Evolutionary conservation across 495 filamentous ascomycete species (phyloP), one percentile per base, ranked within the genome.

Genomic region (Barbatosphaeria neglecta): DNA sequence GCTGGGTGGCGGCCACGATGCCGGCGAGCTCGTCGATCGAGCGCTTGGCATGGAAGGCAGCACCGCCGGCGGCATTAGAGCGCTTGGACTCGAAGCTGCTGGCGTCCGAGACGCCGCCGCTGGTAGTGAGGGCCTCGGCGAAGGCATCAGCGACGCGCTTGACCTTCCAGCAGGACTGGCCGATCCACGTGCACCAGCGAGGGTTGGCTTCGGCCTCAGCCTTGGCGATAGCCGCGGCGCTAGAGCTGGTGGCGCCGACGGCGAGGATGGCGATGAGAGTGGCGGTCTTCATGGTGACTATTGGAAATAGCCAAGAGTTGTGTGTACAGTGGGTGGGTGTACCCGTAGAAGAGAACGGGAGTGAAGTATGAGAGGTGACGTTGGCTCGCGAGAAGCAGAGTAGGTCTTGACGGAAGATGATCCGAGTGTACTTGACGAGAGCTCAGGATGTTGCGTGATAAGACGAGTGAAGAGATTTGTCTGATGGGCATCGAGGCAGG

Each of bases 211-310:
- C 10, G n/a, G 46, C 37, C 13, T 60, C 49, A n/a, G 51, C 47
- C 11, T 45, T 39, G n/a, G 55, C 52, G 49, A 52, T 40, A 37
- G 59, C 55, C 17, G 52, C 54, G 38, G 59, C 55, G 33, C 53
- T 54, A 43, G 50, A 55, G 39, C 20, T 23, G 10, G 54, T 50
- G 42, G 48, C 48, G 19, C 48, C 47, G 39, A 57, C 45, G 52
- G 61, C 51, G 38, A 69, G 46, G 55, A 64, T 18, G 53, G 50
- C 45, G 44, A 69, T 9, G 49, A 60, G 50, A 47, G 54, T 46
- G 23, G 62, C 50, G 45, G 60, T 57, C 60, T 68, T 66, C 67
- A 70, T 70, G 45, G 19, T 68, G 55, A 42, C 24, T n/a, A n/a
- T n/a, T n/a, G n/a, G n/a, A n/a, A n/a, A n/a, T n/a, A n/a, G n/a